Conservation (phyloP, 352 stramenopile genomes). For the Globisporangium perplexum region DNA sequence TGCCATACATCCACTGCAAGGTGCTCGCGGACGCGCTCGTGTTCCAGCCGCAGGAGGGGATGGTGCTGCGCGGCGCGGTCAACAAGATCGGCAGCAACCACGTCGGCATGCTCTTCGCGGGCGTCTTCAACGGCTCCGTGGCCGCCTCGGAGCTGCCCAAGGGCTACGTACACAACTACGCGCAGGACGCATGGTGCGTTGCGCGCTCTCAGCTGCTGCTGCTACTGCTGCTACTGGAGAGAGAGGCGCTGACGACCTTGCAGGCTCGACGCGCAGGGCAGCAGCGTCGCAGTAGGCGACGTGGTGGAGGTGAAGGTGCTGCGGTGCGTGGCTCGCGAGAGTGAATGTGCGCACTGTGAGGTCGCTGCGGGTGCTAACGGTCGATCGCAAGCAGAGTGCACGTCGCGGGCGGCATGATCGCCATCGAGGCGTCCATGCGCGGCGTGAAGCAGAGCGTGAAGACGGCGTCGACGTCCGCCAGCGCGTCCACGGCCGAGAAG, state of each 20-base stretch:
- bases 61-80: conserved; percentile 53
- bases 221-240: background rate
- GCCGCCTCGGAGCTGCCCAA: conserved; percentile 63
- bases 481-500: conserved; percentile 7
- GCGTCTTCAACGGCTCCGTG: conserved; percentile 82
- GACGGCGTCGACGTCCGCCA: background rate
- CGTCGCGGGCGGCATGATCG: conserved; percentile 71
- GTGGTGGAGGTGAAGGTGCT: conserved; percentile 65
- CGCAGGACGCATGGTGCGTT: conserved; percentile 70
- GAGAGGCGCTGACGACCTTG: background rate
- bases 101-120: conserved; percentile 76
- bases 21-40: conserved; percentile 65
- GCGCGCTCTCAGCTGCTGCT: too few species aligned
- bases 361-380: too few species aligned
- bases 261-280: conserved; percentile 49
- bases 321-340: conserved; percentile 34
- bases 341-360: too few species aligned
- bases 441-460: conserved; percentile 12
- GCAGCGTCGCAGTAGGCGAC: conserved; percentile 54
- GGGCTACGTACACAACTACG: conserved; percentile 78
- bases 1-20: conserved; percentile 81
- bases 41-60: conserved; percentile 62
- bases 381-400: too few species aligned
- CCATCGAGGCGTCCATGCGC: conserved; percentile 76
- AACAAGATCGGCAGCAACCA: conserved; percentile 88